Percentiles rank a stretch among this genome's conserved stretches.
Conservation (phyloP, 495 filamentous ascomycete genomes). For the Penicillium mononematosum region DNA sequence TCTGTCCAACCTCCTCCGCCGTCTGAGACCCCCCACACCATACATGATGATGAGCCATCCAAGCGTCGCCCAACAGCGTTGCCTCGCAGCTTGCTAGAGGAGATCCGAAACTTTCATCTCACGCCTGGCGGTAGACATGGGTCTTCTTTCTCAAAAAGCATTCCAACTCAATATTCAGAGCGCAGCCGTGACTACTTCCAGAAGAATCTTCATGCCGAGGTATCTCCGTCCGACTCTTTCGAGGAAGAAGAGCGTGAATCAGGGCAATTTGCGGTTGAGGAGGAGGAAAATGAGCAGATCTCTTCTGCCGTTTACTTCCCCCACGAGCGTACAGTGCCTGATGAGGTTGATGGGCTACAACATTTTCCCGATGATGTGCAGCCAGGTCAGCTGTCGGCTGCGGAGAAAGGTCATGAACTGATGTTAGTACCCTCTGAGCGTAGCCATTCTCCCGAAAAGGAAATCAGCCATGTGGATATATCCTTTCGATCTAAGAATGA, state of each 20-base stretch:
- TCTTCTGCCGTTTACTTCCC: conserved; percentile 92
- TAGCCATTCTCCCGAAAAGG: conserved; percentile 33
- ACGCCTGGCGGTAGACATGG: conserved; percentile 53
- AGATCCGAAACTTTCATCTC: conserved; percentile 60
- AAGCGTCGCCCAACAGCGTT: conserved; percentile 35
- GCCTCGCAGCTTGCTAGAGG: conserved; percentile 56
- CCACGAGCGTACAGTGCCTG: conserved; percentile 59
- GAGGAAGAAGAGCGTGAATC: conserved; percentile 39
- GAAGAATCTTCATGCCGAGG: conserved; percentile 21
- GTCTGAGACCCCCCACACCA: conserved; percentile 10
- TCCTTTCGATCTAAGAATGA: conserved; percentile 60
- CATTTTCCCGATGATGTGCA: conserved; percentile 45
- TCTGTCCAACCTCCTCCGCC: conserved; percentile 19
- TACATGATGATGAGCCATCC: conserved; percentile 25
- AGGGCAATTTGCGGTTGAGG: conserved; percentile 66
- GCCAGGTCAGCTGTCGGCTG: conserved; percentile 35
- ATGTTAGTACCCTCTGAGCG: conserved; percentile 36
- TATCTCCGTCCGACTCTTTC: conserved; percentile 26
- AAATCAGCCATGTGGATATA: conserved; percentile 56
- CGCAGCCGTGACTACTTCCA: conserved; percentile 34
- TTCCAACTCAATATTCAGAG: conserved; percentile 49
- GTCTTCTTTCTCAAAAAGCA: conserved; percentile 55
- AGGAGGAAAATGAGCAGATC: conserved; percentile 89
- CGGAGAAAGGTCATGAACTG: conserved; percentile 33
- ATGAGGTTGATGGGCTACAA: conserved; percentile 40